phyloP scores from a whole-genome alignment of 2,329 filamentous ascomycete genomes.

The Clathrospora elynae region DNA sequence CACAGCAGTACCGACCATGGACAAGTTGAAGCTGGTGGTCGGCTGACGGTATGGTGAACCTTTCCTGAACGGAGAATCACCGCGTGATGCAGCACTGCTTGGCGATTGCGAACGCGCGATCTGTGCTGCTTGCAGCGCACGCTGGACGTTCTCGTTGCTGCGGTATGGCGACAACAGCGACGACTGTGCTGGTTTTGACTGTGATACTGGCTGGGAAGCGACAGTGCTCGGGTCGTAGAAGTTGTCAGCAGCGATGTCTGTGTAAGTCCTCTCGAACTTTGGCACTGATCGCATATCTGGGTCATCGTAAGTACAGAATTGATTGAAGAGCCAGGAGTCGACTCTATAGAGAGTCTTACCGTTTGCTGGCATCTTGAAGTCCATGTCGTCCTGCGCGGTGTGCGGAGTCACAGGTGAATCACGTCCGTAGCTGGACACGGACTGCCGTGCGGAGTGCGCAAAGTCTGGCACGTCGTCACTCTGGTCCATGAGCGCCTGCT shows the following conservation, averaged over 20 bases:
- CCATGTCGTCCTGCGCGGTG: slow-evolving; percentile 59
- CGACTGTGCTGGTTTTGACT: slow-evolving; percentile 57
- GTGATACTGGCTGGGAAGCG: slow-evolving; percentile 51
- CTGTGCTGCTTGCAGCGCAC: slow-evolving; percentile 79
- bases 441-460: slow-evolving; percentile 60
- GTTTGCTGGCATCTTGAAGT: slow-evolving; percentile 59
- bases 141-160: slow-evolving; percentile 64
- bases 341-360: slow-evolving; percentile 57
- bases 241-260: slow-evolving; percentile 82
- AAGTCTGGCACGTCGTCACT: slow-evolving; percentile 59
- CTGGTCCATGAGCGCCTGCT: slow-evolving; percentile 60
- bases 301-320: slow-evolving; percentile 70
- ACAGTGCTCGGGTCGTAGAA: slow-evolving; percentile 76
- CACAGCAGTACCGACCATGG: slow-evolving; percentile 60
- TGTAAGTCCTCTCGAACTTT: slow-evolving; percentile 84
- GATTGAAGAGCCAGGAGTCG: slow-evolving; percentile 58
- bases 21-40: slow-evolving; percentile 49
- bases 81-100: slow-evolving; percentile 59
- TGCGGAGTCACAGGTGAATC: slow-evolving; percentile 67
- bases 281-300: slow-evolving; percentile 63
- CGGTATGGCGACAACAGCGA: slow-evolving; percentile 58
- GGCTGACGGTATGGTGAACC: slow-evolving; percentile 60
- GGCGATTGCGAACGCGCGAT: slow-evolving; percentile 67
- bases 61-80: slow-evolving; percentile 80
- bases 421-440: slow-evolving; percentile 65